phyloP scores from a whole-genome alignment of 345 rosid species.

The Heritiera fomes region DNA sequence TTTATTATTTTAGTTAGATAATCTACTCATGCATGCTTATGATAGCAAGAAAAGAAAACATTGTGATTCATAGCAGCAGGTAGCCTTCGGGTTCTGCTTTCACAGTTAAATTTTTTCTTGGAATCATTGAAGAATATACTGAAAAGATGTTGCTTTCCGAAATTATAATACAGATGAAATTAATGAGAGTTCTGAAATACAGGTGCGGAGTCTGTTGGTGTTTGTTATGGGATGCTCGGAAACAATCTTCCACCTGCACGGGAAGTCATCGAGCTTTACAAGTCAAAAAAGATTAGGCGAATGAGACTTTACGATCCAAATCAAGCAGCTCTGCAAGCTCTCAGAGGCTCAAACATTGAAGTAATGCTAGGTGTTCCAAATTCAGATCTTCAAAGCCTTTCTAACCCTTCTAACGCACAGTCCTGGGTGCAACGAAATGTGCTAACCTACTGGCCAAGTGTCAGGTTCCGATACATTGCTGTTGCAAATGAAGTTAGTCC shows the following conservation, averaged over 20 bases:
- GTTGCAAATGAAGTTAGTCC: conserved; percentile 51
- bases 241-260: conserved; percentile 44
- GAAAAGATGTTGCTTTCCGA: neutral
- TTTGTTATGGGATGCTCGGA: conserved; percentile 51
- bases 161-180: neutral
- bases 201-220: conserved; percentile 42
- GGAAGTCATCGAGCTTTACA: conserved; percentile 39
- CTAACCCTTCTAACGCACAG: conserved; percentile 35
- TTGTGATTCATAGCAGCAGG: too few species aligned
- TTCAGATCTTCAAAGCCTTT: conserved; percentile 34
- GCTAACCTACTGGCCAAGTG: conserved; percentile 30
- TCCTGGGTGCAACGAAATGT: conserved; percentile 44
- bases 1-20: too few species aligned
- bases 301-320: conserved; percentile 51
- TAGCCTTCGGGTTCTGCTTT: too few species aligned
- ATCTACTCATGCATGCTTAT: neutral
- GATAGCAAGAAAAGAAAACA: too few species aligned
- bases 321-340: conserved; percentile 40
- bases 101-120: too few species aligned
- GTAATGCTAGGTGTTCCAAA: conserved; percentile 48
- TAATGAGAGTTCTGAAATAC: neutral
- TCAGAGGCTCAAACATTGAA: conserved; percentile 45
- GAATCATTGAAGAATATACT: too few species aligned
- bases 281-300: conserved; percentile 34
- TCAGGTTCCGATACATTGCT: conserved; percentile 43